Conservation (phyloP, 2,329 filamentous ascomycete genomes). For the Aspergillus carbonarius region DNA sequence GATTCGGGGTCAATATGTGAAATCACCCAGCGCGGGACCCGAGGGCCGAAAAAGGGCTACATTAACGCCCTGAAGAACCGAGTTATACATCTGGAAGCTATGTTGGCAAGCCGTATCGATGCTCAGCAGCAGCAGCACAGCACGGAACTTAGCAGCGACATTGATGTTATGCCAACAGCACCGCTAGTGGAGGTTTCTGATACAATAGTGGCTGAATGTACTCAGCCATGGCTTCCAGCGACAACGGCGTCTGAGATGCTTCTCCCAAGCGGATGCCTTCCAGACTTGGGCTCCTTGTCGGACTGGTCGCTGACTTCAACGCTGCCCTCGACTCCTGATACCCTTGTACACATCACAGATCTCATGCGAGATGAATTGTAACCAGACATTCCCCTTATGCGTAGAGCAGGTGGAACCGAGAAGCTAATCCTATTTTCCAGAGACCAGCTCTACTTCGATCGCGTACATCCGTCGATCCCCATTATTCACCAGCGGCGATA, state of each 20-base stretch:
- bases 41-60: conserved; percentile 25
- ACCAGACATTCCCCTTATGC: not conserved
- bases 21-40: conserved; percentile 12
- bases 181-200: not conserved
- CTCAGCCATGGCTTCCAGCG: not conserved
- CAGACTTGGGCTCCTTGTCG: not conserved
- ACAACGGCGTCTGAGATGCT: not conserved
- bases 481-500: conserved; percentile 23
- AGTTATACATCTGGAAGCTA: conserved; percentile 4
- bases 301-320: not conserved
- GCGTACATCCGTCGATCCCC: conserved; percentile 20
- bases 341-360: not conserved
- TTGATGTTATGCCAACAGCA: not conserved
- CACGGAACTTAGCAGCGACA: not conserved
- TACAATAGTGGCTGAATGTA: not conserved
- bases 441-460: conserved; percentile 26
- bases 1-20: conserved; percentile 15
- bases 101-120: conserved; percentile 5
- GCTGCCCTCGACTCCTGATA: not conserved
- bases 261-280: not conserved
- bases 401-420: not conserved
- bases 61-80: conserved; percentile 16
- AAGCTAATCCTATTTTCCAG: conserved; percentile 6
- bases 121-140: not conserved
- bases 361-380: conserved; percentile 16